phyloP scores from a whole-genome alignment of 106 monocot species.

The Dendrobium officinale region DNA sequence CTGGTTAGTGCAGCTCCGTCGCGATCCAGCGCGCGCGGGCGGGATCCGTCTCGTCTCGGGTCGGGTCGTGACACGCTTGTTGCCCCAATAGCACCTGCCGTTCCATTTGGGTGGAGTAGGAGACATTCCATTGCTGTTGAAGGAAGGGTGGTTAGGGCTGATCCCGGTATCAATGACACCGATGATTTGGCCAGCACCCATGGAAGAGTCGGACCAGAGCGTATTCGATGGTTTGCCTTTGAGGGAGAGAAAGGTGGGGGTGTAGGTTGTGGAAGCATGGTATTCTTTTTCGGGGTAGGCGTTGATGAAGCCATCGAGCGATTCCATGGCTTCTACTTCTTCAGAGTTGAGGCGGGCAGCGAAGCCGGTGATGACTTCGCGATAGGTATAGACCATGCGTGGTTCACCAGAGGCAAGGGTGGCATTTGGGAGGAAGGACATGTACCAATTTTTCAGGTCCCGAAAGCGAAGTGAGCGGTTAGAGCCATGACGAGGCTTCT shows the following conservation, averaged over 20 bases:
- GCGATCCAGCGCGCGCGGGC: no score
- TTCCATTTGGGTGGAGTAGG: conserved; percentile 24
- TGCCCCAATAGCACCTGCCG: conserved; percentile 11
- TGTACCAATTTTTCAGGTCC: conserved; percentile 3
- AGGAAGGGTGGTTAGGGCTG: conserved; percentile 38
- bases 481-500: neutral
- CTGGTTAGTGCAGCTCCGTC: no score
- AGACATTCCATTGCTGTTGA: conserved; percentile 15
- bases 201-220: conserved; percentile 11
- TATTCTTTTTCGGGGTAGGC: conserved; percentile 22
- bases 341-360: conserved; percentile 30
- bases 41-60: no score
- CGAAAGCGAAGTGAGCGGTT: neutral
- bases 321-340: conserved; percentile 22
- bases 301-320: conserved; percentile 23
- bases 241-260: conserved; percentile 49
- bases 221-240: neutral
- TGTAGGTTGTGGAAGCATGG: conserved; percentile 35
- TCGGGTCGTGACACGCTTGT: no score
- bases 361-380: conserved; percentile 19
- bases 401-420: neutral
- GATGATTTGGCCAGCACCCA: conserved; percentile 31
- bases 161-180: conserved; percentile 44
- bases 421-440: conserved; percentile 18
- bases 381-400: conserved; percentile 11